These are phyloP conservation scores for Amanita subjunquillea DNA, from an alignment of 768 basidiomycete genomes.

Conservation along the genomic window DNA sequence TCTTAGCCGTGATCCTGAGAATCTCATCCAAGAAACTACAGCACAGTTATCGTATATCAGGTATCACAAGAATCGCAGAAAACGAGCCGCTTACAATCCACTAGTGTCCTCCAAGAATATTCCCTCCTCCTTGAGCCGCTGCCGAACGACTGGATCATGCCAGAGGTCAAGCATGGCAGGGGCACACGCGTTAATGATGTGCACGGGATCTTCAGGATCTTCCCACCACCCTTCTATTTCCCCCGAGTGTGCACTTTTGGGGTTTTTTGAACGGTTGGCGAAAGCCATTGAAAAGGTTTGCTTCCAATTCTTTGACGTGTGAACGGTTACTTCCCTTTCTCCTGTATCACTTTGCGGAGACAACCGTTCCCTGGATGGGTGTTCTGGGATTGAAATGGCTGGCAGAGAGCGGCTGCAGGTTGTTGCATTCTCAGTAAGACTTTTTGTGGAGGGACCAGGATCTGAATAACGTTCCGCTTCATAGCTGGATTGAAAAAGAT, in stretches of 20 bases:
- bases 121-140: constrained; percentile 52
- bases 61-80: constrained; percentile 4
- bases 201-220: constrained; percentile 75
- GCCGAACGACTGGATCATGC: constrained; percentile 59
- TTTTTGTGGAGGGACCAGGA: constrained; percentile 4
- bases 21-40: constrained; percentile 75
- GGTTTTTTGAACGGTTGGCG: constrained; percentile 50
- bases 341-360: constrained; percentile 22
- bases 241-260: constrained; percentile 59
- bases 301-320: constrained; percentile 60
- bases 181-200: constrained; percentile 52
- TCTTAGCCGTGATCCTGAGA: constrained; percentile 66
- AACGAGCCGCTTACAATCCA: constrained; percentile 55
- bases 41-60: constrained; percentile 2
- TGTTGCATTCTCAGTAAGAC: constrained; percentile 13
- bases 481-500: constrained; percentile 55
- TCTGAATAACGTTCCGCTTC: constrained; percentile 55
- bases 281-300: constrained; percentile 42
- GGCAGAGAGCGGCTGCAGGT: constrained; percentile 38
- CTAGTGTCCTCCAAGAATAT: constrained; percentile 73
- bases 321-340: constrained; percentile 47
- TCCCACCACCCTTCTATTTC: constrained; percentile 81
- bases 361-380: constrained; percentile 12
- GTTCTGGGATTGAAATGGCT: constrained; percentile 36
- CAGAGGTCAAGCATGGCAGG: constrained; percentile 66